Conservation (phyloP, 495 filamentous ascomycete species). For the Penicillium riverlandense region DNA sequence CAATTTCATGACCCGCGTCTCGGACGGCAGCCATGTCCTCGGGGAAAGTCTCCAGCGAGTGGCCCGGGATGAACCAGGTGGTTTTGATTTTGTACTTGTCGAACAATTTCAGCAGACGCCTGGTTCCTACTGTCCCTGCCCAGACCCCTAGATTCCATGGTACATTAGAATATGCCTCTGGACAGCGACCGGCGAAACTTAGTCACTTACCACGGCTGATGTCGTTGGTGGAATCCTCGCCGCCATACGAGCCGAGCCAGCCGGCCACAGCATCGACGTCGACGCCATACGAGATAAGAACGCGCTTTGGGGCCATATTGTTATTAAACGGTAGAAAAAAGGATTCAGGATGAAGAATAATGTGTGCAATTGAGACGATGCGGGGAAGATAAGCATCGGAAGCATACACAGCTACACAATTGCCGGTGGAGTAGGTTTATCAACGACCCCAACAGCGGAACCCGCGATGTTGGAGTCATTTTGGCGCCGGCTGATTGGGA, state of each 20-base stretch:
- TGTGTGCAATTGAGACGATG: not conserved
- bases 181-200: not conserved
- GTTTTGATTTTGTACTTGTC: constrained; percentile 73
- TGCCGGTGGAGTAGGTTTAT: no score
- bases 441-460: no score
- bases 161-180: constrained; percentile 3
- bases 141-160: constrained; percentile 45
- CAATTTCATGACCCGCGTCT: constrained; percentile 74
- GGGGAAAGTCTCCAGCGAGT: constrained; percentile 71
- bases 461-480: no score
- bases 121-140: constrained; percentile 64
- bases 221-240: constrained; percentile 59
- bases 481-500: no score
- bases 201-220: constrained; percentile 47
- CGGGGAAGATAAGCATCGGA: constrained; percentile 7
- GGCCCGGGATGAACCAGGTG: constrained; percentile 78
- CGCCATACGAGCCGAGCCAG: constrained; percentile 65
- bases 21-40: constrained; percentile 65
- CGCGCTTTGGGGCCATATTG: constrained; percentile 36
- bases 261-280: constrained; percentile 67
- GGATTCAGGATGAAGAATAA: not conserved
- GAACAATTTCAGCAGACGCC: constrained; percentile 65
- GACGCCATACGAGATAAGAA: constrained; percentile 48
- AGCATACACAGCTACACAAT: no score
- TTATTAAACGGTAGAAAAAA: not conserved